Evolutionary conservation across 768 basidiomycete species (phyloP).

Genomic region (Mycena capillaripes): DNA sequence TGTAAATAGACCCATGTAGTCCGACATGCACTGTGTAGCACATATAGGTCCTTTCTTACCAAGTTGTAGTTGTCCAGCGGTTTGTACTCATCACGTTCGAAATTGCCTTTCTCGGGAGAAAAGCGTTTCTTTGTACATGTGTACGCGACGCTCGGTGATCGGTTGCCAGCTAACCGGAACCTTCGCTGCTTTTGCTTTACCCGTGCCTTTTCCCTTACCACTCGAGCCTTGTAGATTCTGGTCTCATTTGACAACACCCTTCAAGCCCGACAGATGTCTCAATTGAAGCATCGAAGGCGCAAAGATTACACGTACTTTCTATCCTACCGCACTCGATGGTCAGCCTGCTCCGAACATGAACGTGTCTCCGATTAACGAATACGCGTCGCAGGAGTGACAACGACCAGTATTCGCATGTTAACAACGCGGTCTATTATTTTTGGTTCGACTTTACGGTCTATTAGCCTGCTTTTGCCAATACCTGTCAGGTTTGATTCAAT

Average conservation of each 20-base stretch:
- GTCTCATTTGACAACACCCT: too few species aligned
- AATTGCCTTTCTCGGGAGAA: too few species aligned
- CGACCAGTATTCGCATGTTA: constrained; percentile 87
- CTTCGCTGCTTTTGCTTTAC: background rate
- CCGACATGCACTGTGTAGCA: constrained; percentile 6
- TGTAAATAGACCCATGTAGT: constrained; percentile 9
- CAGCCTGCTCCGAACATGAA: background rate
- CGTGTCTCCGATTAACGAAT: background rate
- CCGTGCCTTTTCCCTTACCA: background rate
- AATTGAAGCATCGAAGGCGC: constrained; percentile 30
- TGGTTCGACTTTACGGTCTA: constrained; percentile 74
- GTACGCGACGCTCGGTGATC: background rate
- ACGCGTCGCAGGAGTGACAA: constrained; percentile 78
- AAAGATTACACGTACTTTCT: constrained; percentile 31
- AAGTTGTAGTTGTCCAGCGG: background rate
- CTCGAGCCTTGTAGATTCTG: too few species aligned
- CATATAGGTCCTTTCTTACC: background rate
- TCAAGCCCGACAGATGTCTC: constrained; percentile 5
- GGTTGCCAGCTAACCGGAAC: background rate
- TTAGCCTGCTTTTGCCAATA: background rate
- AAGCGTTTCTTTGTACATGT: background rate
- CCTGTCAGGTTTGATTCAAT: constrained; percentile 83
- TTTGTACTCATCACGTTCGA: too few species aligned
- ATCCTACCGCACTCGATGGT: constrained; percentile 34
- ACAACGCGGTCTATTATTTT: constrained; percentile 87